A percentile compares a stretch with the other conserved stretches of the same genome.
Conservation (phyloP, 768 basidiomycete species). For the Lentinula edodes region DNA sequence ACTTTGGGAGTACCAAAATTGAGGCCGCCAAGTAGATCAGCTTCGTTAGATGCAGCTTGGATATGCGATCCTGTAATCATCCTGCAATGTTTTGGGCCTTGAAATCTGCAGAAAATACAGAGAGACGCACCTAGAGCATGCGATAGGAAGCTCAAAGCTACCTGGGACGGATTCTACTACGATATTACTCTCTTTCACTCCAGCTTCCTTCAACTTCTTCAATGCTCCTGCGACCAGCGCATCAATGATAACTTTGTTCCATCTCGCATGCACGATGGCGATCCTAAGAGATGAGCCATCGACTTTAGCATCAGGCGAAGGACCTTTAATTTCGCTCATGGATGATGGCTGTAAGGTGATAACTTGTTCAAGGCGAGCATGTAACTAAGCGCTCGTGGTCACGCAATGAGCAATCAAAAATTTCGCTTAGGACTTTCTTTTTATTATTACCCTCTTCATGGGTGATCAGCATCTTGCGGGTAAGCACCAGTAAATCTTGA, state of each 20-base stretch:
- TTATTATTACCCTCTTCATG: slow-evolving; percentile 17
- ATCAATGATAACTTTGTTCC: slow-evolving; percentile 88
- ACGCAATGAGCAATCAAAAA: background rate
- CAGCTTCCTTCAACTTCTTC: slow-evolving; percentile 72
- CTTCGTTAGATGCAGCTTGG: slow-evolving; percentile 71
- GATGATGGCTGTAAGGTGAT: background rate
- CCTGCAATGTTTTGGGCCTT: slow-evolving; percentile 34
- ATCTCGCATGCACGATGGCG: slow-evolving; percentile 93
- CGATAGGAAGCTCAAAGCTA: slow-evolving; percentile 89
- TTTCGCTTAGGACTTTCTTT: background rate
- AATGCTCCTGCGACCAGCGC: slow-evolving; percentile 78
- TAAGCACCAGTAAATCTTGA: slow-evolving; percentile 21
- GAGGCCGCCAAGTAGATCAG: slow-evolving; percentile 73
- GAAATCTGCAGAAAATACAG: background rate
- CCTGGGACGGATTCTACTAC: slow-evolving; percentile 90
- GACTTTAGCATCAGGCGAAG: slow-evolving; percentile 51
- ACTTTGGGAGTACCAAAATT: slow-evolving; percentile 32
- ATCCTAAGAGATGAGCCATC: slow-evolving; percentile 82
- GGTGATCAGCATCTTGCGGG: slow-evolving; percentile 46
- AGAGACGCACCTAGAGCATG: slow-evolving; percentile 71
- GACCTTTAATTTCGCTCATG: slow-evolving; percentile 69
- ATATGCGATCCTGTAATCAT: slow-evolving; percentile 85
- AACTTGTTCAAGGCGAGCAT: no score
- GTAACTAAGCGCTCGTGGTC: background rate
- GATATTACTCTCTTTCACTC: slow-evolving; percentile 89